Evolutionary conservation across 1,139 yeast genomes (phyloP).

Genomic region (Yamadazyma kanchanaburiensis): DNA sequence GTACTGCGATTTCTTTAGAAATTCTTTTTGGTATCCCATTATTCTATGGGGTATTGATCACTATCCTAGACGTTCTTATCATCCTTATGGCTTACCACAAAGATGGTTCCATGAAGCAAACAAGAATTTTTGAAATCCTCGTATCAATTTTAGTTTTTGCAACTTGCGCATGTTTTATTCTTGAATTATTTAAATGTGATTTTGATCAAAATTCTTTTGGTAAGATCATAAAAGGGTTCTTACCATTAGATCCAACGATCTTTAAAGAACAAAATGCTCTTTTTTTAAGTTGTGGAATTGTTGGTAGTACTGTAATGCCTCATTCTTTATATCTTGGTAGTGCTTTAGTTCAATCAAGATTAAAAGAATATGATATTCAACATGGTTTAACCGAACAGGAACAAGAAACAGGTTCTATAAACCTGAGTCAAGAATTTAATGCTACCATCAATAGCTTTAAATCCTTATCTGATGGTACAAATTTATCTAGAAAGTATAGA

Average conservation of each 20-base stretch:
- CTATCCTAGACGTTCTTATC: slow-evolving; percentile 69
- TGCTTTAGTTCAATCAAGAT: slow-evolving; percentile 70
- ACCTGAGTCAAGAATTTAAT: slow-evolving; percentile 17
- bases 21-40: slow-evolving; percentile 67
- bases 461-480: slow-evolving; percentile 36
- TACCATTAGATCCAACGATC: slow-evolving; percentile 50
- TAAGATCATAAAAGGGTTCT: slow-evolving; percentile 52
- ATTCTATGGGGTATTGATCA: slow-evolving; percentile 62
- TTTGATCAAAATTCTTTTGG: slow-evolving; percentile 33
- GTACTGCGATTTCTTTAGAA: slow-evolving; percentile 73
- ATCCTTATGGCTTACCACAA: slow-evolving; percentile 69
- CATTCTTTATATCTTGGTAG: slow-evolving; percentile 75
- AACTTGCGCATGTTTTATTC: slow-evolving; percentile 63
- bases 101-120: slow-evolving; percentile 64
- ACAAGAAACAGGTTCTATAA: slow-evolving; percentile 5
- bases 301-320: slow-evolving; percentile 85
- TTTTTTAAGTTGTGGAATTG: slow-evolving; percentile 67
- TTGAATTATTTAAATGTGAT: slow-evolving; percentile 55
- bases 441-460: slow-evolving; percentile 26
- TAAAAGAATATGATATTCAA: slow-evolving; percentile 58
- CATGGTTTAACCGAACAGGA: slow-evolving; percentile 27
- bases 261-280: slow-evolving; percentile 56
- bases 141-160: slow-evolving; percentile 60
- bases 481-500: slow-evolving; percentile 35
- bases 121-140: slow-evolving; percentile 63